Conservation (phyloP, 176 grass and related monocot genomes). For the Puccinellia tenuiflora region DNA sequence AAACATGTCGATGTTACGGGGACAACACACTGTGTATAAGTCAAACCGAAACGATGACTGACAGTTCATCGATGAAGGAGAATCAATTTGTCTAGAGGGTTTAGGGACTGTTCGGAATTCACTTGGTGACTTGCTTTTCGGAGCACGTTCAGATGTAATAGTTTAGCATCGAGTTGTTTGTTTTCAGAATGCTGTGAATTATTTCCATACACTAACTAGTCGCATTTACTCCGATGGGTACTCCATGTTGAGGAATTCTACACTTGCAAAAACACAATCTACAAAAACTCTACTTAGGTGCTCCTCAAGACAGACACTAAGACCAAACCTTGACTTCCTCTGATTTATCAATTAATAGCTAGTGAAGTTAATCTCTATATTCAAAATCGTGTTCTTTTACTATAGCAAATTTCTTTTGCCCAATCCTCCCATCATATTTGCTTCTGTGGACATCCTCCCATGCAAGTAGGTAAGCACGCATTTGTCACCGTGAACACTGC, state of each 20-base stretch:
- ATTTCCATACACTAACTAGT: neutral
- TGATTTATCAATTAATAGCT: neutral
- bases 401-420: neutral
- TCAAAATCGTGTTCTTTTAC: neutral
- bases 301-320: neutral
- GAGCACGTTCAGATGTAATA: neutral
- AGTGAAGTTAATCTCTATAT: neutral
- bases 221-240: neutral
- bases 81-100: neutral
- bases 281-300: too few species aligned
- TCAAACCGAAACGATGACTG: neutral
- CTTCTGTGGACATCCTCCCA: too few species aligned
- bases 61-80: neutral
- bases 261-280: neutral
- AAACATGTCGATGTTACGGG: neutral
- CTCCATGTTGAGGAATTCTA: neutral
- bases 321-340: neutral
- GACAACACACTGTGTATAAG: neutral
- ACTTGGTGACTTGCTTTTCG: neutral
- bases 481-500: too few species aligned
- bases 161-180: neutral
- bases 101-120: neutral
- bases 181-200: neutral
- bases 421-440: too few species aligned
- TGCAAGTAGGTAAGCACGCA: too few species aligned